A percentile compares a stretch with the other conserved stretches of the same genome.
Conservation (phyloP, 768 basidiomycete genomes). For the Dacryopinax primogenitus region DNA sequence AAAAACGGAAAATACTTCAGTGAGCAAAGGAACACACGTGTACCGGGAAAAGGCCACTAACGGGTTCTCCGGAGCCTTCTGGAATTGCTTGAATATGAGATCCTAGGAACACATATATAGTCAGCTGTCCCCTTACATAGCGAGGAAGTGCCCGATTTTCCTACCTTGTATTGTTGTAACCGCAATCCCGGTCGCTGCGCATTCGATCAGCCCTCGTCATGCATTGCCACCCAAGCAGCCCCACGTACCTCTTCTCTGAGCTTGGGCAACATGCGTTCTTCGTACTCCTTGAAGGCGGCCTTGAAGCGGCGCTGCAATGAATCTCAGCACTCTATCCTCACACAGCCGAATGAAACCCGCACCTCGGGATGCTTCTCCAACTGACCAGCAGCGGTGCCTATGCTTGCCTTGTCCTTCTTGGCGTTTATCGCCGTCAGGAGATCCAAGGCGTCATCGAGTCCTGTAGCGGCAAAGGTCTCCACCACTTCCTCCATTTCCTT, state of each 20-base stretch:
- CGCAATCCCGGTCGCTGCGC: conserved; percentile 74
- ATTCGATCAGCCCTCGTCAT: conserved; percentile 12
- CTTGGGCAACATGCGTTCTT: conserved; percentile 74
- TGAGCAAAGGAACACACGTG: background rate
- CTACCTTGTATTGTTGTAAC: conserved; percentile 75
- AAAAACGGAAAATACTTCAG: too few relatives aligned
- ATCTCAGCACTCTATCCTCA: too few relatives aligned
- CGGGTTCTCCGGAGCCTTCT: conserved; percentile 94
- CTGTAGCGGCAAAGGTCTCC: conserved; percentile 70
- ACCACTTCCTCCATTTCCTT: conserved; percentile 30
- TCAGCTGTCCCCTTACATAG: conserved; percentile 10
- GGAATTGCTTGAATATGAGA: conserved; percentile 83
- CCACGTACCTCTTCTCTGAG: conserved; percentile 52
- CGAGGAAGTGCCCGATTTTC: conserved; percentile 13
- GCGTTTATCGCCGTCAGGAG: conserved; percentile 77
- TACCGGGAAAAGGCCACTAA: conserved; percentile 30
- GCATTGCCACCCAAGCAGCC: conserved; percentile 11
- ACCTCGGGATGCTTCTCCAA: conserved; percentile 91
- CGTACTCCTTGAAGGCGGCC: conserved; percentile 84
- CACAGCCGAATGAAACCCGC: conserved; percentile 23
- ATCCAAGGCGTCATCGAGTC: conserved; percentile 83
- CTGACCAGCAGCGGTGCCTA: conserved; percentile 73
- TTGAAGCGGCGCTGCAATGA: conserved; percentile 28
- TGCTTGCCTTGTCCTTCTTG: conserved; percentile 84
- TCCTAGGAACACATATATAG: conserved; percentile 42